Evolutionary conservation across 164 flowering plant species (phyloP).

Genomic region (Echeveria elegans): DNA sequence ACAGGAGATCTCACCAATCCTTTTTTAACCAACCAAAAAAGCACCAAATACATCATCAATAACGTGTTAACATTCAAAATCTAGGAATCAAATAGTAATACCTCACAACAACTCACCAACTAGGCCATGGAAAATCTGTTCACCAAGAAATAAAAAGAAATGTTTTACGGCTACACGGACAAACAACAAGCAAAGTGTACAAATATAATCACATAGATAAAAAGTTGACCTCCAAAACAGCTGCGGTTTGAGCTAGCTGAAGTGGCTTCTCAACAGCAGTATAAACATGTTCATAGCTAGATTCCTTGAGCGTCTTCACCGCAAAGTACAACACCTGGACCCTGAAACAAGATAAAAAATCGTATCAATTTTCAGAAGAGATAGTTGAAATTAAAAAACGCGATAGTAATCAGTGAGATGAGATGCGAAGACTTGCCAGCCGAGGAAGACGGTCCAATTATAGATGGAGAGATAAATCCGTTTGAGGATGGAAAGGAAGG

Average conservation of each 20-base stretch:
- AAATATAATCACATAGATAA: neutral
- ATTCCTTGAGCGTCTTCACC: constrained; percentile 53
- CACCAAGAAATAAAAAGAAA: neutral
- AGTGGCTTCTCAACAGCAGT: constrained; percentile 75
- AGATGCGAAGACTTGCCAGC: constrained; percentile 37
- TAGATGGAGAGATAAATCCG: constrained; percentile 62
- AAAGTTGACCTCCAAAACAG: constrained; percentile 60
- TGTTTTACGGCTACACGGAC: neutral
- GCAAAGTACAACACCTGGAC: constrained; percentile 69
- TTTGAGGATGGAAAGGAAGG: constrained; percentile 32
- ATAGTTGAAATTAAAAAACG: neutral
- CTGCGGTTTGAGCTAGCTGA: constrained; percentile 81
- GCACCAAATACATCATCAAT: constrained; percentile 4
- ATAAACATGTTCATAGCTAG: constrained; percentile 69
- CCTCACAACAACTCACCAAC: constrained; percentile 36
- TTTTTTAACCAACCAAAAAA: constrained; percentile 13
- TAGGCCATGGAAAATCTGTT: constrained; percentile 65
- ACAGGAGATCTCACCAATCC: constrained; percentile 96
- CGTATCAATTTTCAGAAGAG: neutral
- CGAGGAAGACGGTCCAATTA: constrained; percentile 70
- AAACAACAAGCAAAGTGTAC: neutral
- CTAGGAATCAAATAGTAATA: neutral
- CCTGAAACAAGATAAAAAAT: constrained; percentile 41
- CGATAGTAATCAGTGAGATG: neutral
- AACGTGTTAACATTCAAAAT: neutral